These are phyloP conservation scores for Calocera viscosa DNA, from an alignment of 768 basidiomycete species.

Conservation along the genomic window DNA sequence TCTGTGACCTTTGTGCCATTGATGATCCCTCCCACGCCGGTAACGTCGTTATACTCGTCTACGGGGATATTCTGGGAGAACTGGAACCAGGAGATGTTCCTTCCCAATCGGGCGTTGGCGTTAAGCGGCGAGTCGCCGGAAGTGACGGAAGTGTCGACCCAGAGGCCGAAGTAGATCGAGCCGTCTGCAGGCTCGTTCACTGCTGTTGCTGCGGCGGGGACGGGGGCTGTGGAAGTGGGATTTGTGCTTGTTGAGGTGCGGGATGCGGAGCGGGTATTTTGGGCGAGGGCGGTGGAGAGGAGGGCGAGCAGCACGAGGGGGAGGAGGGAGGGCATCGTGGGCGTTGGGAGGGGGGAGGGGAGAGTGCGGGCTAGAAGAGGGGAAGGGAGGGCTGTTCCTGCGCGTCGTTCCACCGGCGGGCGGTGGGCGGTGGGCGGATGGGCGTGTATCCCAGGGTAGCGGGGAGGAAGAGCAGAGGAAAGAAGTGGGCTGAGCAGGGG, in stretches of 20 bases:
- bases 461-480: too few relatives aligned
- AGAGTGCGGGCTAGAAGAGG: background rate
- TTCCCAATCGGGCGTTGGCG: background rate
- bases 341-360: background rate
- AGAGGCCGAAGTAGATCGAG: background rate
- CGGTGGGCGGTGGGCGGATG: too few relatives aligned
- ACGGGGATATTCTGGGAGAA: slow-evolving; percentile 7
- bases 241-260: background rate
- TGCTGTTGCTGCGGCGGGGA: background rate
- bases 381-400: too few relatives aligned
- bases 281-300: background rate
- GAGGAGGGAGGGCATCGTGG: background rate
- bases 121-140: background rate
- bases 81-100: slow-evolving; percentile 5
- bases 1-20: background rate
- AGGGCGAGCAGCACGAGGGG: background rate
- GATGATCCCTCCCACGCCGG: slow-evolving; percentile 1
- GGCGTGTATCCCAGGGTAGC: too few relatives aligned
- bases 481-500: too few relatives aligned
- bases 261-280: background rate
- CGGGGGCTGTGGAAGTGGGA: background rate
- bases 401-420: too few relatives aligned
- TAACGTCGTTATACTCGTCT: background rate
- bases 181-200: background rate
- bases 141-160: slow-evolving; percentile 3